Conservation (phyloP, 352 stramenopile genomes). For the Globisporangium radiosum region DNA sequence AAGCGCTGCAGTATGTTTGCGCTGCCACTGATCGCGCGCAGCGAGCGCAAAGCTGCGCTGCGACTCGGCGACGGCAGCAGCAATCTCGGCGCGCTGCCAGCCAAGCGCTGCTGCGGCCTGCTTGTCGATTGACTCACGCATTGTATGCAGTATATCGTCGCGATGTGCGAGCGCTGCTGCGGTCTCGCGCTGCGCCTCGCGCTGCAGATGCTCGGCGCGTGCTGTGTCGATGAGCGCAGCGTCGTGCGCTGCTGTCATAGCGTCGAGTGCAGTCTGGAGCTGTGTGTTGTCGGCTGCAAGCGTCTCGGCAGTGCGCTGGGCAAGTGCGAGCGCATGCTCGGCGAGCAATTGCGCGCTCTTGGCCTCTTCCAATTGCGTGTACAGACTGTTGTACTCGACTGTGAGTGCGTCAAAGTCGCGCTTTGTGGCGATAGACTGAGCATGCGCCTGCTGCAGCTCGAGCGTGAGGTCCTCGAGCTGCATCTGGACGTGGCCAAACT, state of each 20-base stretch:
- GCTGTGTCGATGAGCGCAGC: constrained; percentile 22
- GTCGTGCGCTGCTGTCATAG: constrained; percentile 19
- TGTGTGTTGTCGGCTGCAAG: constrained; percentile 10
- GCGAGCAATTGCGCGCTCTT: constrained; percentile 23
- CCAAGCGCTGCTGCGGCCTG: constrained; percentile 31
- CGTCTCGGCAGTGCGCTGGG: constrained; percentile 1
- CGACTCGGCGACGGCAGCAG: constrained; percentile 53
- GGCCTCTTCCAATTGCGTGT: constrained; percentile 40
- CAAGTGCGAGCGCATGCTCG: constrained; percentile 5
- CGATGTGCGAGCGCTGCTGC: constrained; percentile 32
- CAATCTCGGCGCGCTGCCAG: constrained; percentile 54
- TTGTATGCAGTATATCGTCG: constrained; percentile 37
- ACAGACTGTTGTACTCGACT: constrained; percentile 27
- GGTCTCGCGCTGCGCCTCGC: constrained; percentile 21
- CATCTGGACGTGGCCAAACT: constrained; percentile 57
- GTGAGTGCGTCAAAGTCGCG: constrained; percentile 15
- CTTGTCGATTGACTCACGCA: constrained; percentile 39
- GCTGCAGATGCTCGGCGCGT: constrained; percentile 20
- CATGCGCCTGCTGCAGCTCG: constrained; percentile 22
- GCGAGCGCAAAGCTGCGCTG: constrained; percentile 60
- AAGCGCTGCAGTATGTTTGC: constrained; percentile 29
- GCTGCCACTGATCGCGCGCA: constrained; percentile 46
- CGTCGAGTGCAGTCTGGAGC: constrained; percentile 7
- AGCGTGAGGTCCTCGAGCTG: constrained; percentile 50
- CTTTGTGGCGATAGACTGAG: constrained; percentile 21